Percentiles rank a stretch among this genome's conserved stretches.
Conservation (phyloP, 139 green algal species). For the Zygnema circumcarinatum region DNA sequence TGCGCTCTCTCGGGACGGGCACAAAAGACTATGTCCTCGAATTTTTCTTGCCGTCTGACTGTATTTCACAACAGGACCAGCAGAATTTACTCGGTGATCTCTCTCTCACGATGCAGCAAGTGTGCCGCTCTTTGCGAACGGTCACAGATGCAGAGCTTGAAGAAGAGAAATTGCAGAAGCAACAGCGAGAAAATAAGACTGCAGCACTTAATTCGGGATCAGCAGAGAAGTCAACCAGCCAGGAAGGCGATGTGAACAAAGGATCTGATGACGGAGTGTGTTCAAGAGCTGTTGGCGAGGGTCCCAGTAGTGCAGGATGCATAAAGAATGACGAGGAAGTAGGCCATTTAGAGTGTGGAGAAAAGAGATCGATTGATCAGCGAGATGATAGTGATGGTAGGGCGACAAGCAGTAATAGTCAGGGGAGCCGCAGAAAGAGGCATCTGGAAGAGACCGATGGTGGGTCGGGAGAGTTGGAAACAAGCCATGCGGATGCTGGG, state of each 20-base stretch:
- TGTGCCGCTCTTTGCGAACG: constrained; percentile 38
- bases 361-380: background rate
- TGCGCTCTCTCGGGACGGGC: constrained; percentile 13
- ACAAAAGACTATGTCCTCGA: constrained; percentile 57
- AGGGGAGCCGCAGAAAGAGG: background rate
- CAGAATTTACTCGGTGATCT: constrained; percentile 39
- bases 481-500: background rate
- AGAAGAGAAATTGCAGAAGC: constrained; percentile 20
- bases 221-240: background rate
- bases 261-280: too few species aligned
- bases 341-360: too few species aligned
- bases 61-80: constrained; percentile 18
- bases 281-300: too few species aligned
- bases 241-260: too few species aligned
- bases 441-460: background rate
- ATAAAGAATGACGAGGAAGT: too few species aligned
- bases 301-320: too few species aligned
- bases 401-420: background rate
- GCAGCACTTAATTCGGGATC: background rate
- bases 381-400: background rate
- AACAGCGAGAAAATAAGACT: background rate
- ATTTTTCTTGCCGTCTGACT: constrained; percentile 59
- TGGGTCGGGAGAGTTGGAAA: background rate
- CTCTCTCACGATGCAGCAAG: constrained; percentile 47
- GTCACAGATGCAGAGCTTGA: constrained; percentile 42